phyloP scores from a whole-genome alignment of 1,284 basidiomycete genomes.

The Boletus smithii region DNA sequence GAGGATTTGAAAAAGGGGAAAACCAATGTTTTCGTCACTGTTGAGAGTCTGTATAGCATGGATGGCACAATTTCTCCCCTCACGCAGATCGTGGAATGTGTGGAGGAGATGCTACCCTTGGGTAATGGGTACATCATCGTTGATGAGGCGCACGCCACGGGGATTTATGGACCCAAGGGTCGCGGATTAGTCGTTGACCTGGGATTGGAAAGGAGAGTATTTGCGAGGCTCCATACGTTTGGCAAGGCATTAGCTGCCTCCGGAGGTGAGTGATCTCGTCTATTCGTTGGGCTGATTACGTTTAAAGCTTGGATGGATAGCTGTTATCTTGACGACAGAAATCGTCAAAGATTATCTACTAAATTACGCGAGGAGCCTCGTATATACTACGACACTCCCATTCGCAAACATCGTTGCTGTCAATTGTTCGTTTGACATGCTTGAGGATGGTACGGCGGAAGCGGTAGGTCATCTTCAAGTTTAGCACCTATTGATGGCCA shows the following conservation, averaged over 20 bases:
- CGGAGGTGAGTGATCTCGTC: conserved; percentile 58
- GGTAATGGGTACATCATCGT: conserved; percentile 73
- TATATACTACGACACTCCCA: conserved; percentile 84
- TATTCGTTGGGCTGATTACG: neutral
- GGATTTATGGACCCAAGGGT: conserved; percentile 77
- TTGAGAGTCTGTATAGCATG: conserved; percentile 94
- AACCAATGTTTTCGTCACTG: conserved; percentile 68
- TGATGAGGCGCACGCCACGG: conserved; percentile 89
- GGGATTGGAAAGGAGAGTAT: conserved; percentile 58
- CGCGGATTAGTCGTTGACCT: conserved; percentile 64
- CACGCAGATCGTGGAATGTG: conserved; percentile 53
- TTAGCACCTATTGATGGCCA: neutral
- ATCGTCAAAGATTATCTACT: conserved; percentile 81
- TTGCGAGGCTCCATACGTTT: conserved; percentile 68
- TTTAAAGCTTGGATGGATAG: conserved; percentile 39
- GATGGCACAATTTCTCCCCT: conserved; percentile 90
- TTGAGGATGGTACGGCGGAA: conserved; percentile 66
- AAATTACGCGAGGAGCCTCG: conserved; percentile 90
- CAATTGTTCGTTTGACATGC: conserved; percentile 74
- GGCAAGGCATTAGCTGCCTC: conserved; percentile 71
- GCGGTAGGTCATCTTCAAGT: conserved; percentile 35
- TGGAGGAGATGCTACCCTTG: conserved; percentile 57
- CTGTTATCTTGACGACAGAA: conserved; percentile 72
- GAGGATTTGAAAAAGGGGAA: conserved; percentile 36
- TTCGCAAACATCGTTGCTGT: conserved; percentile 73